Conservation (phyloP, 2,329 filamentous ascomycete genomes). For the Hypomyces rosellus region DNA sequence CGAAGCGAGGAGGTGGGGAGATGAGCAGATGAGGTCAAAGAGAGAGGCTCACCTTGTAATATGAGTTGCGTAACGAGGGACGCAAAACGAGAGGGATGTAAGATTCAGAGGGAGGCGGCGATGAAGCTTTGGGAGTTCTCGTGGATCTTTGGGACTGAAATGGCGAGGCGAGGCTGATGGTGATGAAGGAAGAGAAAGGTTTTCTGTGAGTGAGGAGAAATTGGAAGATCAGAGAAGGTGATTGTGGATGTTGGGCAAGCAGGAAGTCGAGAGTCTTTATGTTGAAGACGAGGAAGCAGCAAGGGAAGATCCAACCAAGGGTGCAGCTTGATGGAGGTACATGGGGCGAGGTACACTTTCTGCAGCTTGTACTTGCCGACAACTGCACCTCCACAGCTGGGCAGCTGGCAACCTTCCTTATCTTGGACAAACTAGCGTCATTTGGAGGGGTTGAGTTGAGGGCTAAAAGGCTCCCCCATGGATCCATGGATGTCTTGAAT, state of each 20-base stretch:
- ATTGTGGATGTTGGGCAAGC: not conserved
- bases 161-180: not conserved
- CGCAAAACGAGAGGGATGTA: slow-evolving; percentile 19
- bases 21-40: slow-evolving; percentile 1
- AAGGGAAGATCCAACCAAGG: not conserved
- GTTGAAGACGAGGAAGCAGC: not conserved
- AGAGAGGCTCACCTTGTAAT: slow-evolving; percentile 15
- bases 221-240: slow-evolving; percentile 3
- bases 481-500: no score
- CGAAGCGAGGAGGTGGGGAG: slow-evolving; percentile 1
- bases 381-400: not conserved
- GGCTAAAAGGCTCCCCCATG: no score
- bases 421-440: not conserved
- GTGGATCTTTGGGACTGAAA: no score
- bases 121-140: slow-evolving; percentile 1
- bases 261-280: not conserved
- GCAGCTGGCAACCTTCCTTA: slow-evolving; percentile 1
- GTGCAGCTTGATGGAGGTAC: not conserved
- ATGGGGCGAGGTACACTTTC: not conserved
- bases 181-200: not conserved
- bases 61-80: slow-evolving; percentile 17
- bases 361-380: not conserved
- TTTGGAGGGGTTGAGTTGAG: no score
- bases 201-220: not conserved
- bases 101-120: slow-evolving; percentile 13